A percentile compares a stretch with the other conserved stretches of the same genome.
Evolutionary conservation across 2,329 filamentous ascomycete genomes (phyloP).

Genomic region (Ophiostoma quercus): DNA sequence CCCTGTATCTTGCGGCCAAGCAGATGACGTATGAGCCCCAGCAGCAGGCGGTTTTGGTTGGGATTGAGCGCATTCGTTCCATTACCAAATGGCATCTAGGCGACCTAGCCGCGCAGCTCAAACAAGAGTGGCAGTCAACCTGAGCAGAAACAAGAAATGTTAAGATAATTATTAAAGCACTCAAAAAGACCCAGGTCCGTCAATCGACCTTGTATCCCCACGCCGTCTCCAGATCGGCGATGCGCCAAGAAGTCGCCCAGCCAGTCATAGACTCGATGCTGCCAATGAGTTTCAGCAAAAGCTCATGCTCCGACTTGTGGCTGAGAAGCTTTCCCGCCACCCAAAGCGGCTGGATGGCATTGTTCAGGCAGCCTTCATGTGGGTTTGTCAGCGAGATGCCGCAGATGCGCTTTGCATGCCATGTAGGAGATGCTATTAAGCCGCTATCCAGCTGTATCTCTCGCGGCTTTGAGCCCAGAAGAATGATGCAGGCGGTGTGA

Average conservation of each 20-base stretch:
- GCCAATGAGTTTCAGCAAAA: slow-evolving; percentile 42
- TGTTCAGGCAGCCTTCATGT: slow-evolving; percentile 52
- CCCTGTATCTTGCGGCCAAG: too few relatives aligned
- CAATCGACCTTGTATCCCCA: too few relatives aligned
- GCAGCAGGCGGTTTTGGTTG: too few relatives aligned
- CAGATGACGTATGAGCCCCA: too few relatives aligned
- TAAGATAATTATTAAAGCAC: too few relatives aligned
- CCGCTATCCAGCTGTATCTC: slow-evolving; percentile 37
- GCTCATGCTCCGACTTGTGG: slow-evolving; percentile 41
- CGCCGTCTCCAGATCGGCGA: too few relatives aligned
- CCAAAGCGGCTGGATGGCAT: slow-evolving; percentile 54
- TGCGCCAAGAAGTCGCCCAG: slow-evolving; percentile 36
- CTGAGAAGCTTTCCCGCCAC: slow-evolving; percentile 51
- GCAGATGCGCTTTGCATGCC: slow-evolving; percentile 53
- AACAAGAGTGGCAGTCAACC: too few relatives aligned
- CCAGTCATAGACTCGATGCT: slow-evolving; percentile 49
- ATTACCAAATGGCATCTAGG: too few relatives aligned
- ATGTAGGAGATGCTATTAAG: slow-evolving; percentile 28
- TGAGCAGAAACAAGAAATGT: too few relatives aligned
- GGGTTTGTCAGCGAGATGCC: slow-evolving; percentile 53
- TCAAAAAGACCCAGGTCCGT: too few relatives aligned
- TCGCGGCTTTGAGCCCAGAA: slow-evolving; percentile 37
- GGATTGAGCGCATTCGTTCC: too few relatives aligned
- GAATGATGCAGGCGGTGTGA: slow-evolving; percentile 50
- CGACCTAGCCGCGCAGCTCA: too few relatives aligned